These are phyloP conservation scores for Groenewaldozyma auringiensis DNA, from an alignment of 1,139 yeast genomes.

Conservation along the genomic window DNA sequence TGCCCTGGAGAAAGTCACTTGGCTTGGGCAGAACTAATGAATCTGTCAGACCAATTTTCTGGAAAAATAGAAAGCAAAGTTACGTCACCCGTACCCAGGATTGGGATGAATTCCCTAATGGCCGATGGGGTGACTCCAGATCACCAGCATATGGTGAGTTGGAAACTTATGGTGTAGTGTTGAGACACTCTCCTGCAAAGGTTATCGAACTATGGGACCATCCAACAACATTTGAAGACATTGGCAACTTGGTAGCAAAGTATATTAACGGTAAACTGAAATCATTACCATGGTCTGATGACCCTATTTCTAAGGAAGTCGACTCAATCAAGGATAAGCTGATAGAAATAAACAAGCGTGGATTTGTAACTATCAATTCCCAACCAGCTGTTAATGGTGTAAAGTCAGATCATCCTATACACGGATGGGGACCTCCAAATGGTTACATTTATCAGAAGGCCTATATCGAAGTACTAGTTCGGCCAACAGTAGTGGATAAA, in stretches of 20 bases:
- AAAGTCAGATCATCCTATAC: slow-evolving; percentile 57
- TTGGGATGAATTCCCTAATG: slow-evolving; percentile 95
- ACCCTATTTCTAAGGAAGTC: slow-evolving; percentile 75
- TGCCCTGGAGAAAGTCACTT: slow-evolving; percentile 89
- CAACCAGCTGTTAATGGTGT: slow-evolving; percentile 91
- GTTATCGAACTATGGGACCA: slow-evolving; percentile 83
- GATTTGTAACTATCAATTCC: slow-evolving; percentile 78
- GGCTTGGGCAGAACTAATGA: slow-evolving; percentile 78
- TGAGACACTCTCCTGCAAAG: slow-evolving; percentile 46
- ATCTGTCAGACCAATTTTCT: slow-evolving; percentile 86
- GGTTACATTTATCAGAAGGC: slow-evolving; percentile 94
- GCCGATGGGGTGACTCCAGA: slow-evolving; percentile 90
- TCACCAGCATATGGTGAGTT: slow-evolving; percentile 92
- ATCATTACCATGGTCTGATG: slow-evolving; percentile 94
- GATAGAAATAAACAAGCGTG: slow-evolving; percentile 53
- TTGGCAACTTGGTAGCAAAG: slow-evolving; percentile 52
- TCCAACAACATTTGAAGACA: slow-evolving; percentile 53
- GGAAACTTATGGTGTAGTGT: slow-evolving; percentile 53
- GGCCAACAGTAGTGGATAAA: slow-evolving; percentile 43
- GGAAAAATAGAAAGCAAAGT: slow-evolving; percentile 91
- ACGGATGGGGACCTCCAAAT: slow-evolving; percentile 95
- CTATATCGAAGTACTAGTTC: slow-evolving; percentile 75
- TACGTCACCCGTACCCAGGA: slow-evolving; percentile 85
- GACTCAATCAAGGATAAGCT: slow-evolving; percentile 53
- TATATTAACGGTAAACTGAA: slow-evolving; percentile 64